Evolutionary conservation across 1,284 basidiomycete species (phyloP).

Genomic region (Tetrapyrgos nigripes): DNA sequence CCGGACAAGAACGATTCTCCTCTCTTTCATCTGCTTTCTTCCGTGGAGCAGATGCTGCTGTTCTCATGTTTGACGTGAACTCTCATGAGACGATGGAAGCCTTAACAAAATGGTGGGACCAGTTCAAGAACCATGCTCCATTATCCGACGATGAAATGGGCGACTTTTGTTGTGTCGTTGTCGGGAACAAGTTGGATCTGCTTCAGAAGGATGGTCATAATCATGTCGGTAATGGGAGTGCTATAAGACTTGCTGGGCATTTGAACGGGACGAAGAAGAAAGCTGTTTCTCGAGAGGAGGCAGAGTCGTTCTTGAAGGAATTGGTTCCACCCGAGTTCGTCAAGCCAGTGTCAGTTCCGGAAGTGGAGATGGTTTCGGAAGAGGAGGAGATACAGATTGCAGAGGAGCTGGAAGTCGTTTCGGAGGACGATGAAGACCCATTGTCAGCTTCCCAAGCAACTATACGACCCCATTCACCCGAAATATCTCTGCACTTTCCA

Average conservation of each 20-base stretch:
- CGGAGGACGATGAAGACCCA: constrained; percentile 19
- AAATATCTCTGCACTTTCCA: not conserved
- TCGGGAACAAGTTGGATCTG: constrained; percentile 83
- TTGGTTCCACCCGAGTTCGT: constrained; percentile 53
- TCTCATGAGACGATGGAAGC: constrained; percentile 61
- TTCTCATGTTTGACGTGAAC: constrained; percentile 84
- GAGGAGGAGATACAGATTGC: constrained; percentile 6
- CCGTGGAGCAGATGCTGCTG: constrained; percentile 78
- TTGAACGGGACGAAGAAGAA: constrained; percentile 35
- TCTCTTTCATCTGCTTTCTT: constrained; percentile 83
- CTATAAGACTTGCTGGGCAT: not conserved
- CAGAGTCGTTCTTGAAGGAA: constrained; percentile 54
- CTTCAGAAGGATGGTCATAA: constrained; percentile 20
- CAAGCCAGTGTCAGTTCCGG: not conserved
- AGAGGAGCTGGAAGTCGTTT: not conserved
- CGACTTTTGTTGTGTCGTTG: constrained; percentile 75
- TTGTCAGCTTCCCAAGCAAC: constrained; percentile 17
- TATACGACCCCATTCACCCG: constrained; percentile 4
- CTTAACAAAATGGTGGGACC: constrained; percentile 77
- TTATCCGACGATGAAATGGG: constrained; percentile 65
- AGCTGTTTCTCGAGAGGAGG: constrained; percentile 39
- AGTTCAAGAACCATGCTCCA: constrained; percentile 72
- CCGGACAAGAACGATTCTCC: constrained; percentile 86
- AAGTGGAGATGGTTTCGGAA: not conserved
- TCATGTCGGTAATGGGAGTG: constrained; percentile 10